These are phyloP conservation scores for Pseudogymnoascus sp. DNA, from an alignment of 2,329 filamentous ascomycete genomes.

Conservation along the genomic window DNA sequence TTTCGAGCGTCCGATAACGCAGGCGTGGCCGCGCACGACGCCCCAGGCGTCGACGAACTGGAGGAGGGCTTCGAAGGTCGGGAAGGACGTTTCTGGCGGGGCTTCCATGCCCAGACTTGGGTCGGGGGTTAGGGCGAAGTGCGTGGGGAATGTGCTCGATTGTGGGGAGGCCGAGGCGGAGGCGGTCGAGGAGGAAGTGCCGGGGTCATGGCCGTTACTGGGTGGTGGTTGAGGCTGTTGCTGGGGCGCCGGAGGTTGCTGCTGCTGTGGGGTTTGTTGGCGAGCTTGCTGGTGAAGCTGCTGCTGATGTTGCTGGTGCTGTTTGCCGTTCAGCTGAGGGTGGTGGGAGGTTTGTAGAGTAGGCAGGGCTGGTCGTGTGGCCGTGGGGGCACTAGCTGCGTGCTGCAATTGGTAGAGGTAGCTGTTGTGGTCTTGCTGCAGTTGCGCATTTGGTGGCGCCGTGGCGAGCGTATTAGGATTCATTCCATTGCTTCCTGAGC, in stretches of 20 bases:
- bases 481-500: constrained; percentile 3
- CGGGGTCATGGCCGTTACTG: constrained; percentile 14
- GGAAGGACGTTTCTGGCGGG: constrained; percentile 58
- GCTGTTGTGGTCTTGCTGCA: constrained; percentile 6
- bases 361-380: not conserved
- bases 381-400: not conserved
- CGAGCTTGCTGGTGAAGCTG: constrained; percentile 28
- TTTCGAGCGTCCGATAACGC: constrained; percentile 62
- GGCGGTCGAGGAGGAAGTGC: not conserved
- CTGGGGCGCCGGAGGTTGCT: constrained; percentile 22
- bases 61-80: constrained; percentile 58
- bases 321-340: constrained; percentile 12
- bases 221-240: constrained; percentile 23
- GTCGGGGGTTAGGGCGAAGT: not conserved
- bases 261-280: constrained; percentile 28
- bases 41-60: constrained; percentile 59
- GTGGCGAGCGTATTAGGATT: constrained; percentile 6
- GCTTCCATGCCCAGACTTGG: constrained; percentile 12
- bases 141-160: not conserved
- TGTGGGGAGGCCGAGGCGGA: not conserved
- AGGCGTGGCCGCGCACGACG: constrained; percentile 60
- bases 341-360: constrained; percentile 7
- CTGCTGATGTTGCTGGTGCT: constrained; percentile 27
- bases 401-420: constrained; percentile 9
- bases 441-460: not conserved